Evolutionary conservation across 371 early-diverging fungal species (phyloP).

Genomic region (Agmasoma carcini): DNA sequence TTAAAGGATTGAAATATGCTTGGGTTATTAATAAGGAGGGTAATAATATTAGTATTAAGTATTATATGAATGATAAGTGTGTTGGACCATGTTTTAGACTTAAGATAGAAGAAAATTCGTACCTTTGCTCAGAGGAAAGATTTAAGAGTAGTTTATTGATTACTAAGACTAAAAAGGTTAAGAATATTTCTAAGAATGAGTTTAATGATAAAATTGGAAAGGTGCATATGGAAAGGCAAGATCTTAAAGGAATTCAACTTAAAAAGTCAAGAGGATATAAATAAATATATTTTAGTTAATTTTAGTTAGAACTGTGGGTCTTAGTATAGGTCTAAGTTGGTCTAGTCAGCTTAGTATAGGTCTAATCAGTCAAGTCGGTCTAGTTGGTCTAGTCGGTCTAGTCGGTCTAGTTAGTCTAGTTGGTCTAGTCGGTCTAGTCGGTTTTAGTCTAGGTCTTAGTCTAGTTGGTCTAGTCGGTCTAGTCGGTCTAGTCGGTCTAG

Average conservation of each 20-base stretch:
- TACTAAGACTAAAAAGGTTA: constrained; percentile 10
- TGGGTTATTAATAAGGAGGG: constrained; percentile 24
- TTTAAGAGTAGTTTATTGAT: constrained; percentile 6
- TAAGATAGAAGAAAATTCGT: constrained; percentile 8
- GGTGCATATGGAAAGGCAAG: constrained; percentile 39
- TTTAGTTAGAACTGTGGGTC: too few relatives aligned
- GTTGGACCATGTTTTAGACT: constrained; percentile 36
- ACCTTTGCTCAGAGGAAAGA: constrained; percentile 27
- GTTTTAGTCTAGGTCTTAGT: too few relatives aligned
- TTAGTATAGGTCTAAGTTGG: too few relatives aligned
- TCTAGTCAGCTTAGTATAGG: too few relatives aligned
- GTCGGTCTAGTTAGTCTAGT: too few relatives aligned
- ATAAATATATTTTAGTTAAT: too few relatives aligned
- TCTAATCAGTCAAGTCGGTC: too few relatives aligned
- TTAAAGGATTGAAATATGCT: constrained; percentile 29
- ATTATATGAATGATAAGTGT: constrained; percentile 23
- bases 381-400: too few relatives aligned
- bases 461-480: too few relatives aligned
- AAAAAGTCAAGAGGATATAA: too few relatives aligned
- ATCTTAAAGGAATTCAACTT: constrained; percentile 35
- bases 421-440: too few relatives aligned
- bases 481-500: too few relatives aligned
- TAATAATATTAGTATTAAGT: constrained; percentile 15
- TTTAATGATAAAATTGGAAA: constrained; percentile 43
- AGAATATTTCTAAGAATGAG: constrained; percentile 32